These are phyloP conservation scores for Cordyceps pruinosa DNA, from an alignment of 2,329 filamentous ascomycete genomes.

Conservation along the genomic window DNA sequence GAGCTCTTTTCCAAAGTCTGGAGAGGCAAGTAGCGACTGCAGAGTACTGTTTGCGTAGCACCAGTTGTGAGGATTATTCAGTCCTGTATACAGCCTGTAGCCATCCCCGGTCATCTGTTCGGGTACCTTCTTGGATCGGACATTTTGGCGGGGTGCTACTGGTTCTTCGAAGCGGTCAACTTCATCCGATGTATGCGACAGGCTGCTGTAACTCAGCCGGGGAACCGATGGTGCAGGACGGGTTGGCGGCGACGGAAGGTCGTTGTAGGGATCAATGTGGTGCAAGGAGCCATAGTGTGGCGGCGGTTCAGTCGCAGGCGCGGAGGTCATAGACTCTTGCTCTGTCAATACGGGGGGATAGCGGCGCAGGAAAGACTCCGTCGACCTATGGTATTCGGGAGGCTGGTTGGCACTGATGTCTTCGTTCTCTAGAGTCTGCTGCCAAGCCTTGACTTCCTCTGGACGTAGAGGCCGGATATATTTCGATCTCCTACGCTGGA, in stretches of 20 bases:
- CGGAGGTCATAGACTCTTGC: slow-evolving; percentile 53
- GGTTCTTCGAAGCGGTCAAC: slow-evolving; percentile 31
- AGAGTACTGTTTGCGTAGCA: slow-evolving; percentile 93
- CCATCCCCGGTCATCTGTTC: slow-evolving; percentile 39
- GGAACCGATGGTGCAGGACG: slow-evolving; percentile 63
- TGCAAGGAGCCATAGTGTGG: slow-evolving; percentile 23
- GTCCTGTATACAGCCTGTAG: slow-evolving; percentile 45
- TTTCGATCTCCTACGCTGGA: slow-evolving; percentile 34
- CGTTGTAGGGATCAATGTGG: slow-evolving; percentile 36
- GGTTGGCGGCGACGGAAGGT: slow-evolving; percentile 50
- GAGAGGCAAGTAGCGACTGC: slow-evolving; percentile 72
- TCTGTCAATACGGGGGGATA: slow-evolving; percentile 65
- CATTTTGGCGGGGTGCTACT: slow-evolving; percentile 31
- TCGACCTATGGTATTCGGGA: slow-evolving; percentile 56
- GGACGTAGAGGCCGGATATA: slow-evolving; percentile 63
- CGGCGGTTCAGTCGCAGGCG: slow-evolving; percentile 19
- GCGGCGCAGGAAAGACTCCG: slow-evolving; percentile 76
- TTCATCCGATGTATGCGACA: slow-evolving; percentile 38
- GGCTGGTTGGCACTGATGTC: slow-evolving; percentile 43
- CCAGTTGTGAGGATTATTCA: slow-evolving; percentile 73
- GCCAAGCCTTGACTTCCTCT: slow-evolving; percentile 76
- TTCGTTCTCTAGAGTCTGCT: slow-evolving; percentile 66
- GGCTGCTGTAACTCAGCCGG: slow-evolving; percentile 71
- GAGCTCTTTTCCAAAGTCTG: slow-evolving; percentile 59
- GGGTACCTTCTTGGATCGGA: slow-evolving; percentile 31